Conservation (phyloP, 2,329 filamentous ascomycete species). For the Aspergillus sp. region DNA sequence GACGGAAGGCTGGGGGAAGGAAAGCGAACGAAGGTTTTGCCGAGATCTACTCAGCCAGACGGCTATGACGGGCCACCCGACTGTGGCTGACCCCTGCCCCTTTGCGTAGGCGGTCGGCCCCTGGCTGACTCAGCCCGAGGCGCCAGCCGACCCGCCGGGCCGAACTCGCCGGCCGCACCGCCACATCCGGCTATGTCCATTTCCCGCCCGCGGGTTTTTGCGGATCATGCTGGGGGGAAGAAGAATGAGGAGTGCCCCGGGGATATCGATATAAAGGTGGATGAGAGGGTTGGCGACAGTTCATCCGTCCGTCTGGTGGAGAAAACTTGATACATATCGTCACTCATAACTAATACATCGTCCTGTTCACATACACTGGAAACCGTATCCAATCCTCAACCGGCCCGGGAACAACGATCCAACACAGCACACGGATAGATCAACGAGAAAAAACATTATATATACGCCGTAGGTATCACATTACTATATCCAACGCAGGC, state of each 20-base stretch:
- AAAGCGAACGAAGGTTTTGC: constrained; percentile 11
- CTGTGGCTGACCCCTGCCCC: constrained; percentile 15
- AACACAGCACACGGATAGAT: too few relatives aligned
- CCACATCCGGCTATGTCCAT: constrained; percentile 23
- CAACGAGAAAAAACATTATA: too few relatives aligned
- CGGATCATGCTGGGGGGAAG: constrained; percentile 6
- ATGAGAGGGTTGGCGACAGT: too few relatives aligned
- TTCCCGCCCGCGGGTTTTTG: constrained; percentile 20
- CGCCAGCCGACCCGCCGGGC: background rate
- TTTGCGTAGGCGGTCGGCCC: constrained; percentile 1
- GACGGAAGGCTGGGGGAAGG: background rate
- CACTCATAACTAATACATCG: too few relatives aligned
- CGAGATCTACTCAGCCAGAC: constrained; percentile 10
- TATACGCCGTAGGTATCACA: too few relatives aligned
- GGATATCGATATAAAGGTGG: too few relatives aligned
- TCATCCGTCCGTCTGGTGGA: too few relatives aligned
- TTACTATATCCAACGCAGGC: too few relatives aligned
- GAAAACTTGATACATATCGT: too few relatives aligned
- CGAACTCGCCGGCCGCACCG: constrained; percentile 15
- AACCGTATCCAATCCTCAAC: too few relatives aligned
- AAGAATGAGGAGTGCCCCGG: background rate
- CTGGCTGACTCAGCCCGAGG: constrained; percentile 13
- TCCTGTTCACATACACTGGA: too few relatives aligned
- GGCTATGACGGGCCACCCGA: constrained; percentile 27
- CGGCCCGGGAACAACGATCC: too few relatives aligned